Base-by-base conservation (phyloP, 78 protist species). In the Blattamonas nauphoetae region DNA sequence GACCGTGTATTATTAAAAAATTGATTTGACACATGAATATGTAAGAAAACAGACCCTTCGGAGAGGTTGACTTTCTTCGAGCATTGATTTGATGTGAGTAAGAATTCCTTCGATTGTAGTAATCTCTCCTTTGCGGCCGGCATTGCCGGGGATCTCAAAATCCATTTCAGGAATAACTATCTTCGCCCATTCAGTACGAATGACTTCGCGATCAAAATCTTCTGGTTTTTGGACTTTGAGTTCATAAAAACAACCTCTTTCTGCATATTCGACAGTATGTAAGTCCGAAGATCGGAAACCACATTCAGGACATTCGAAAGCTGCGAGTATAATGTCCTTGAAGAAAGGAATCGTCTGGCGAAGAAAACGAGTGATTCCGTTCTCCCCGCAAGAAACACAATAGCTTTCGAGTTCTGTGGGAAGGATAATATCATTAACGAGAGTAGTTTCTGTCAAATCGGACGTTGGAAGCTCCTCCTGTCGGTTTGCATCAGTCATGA, bases 261-360 rank as follows among this genome's bases (percentile, higher is more conserved):
- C 85, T 5, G 86, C 32, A 21, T 33, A 84, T 5, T 33, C 89
- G 35, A 91, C 95, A 4, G 78, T 33, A 84, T 93, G 94, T 11
- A 96, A 71, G 63, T 93, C 94, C 38, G 63, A 81, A 64, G 21
- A 44, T 33, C 88, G 86, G 55, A 84, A 93, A 34, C 89, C 91
- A 84, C 98, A 96, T 85, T 96, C 95, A 32, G 92, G 94, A 71
- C 98, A 96, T 2, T 88, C 43, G 86, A 96, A 96, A 4, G 95
- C 84, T 90, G 89, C 88, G 1, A 96, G n/a, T 36, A 96, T 88
- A 46, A 96, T 89, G 55, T 96, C 98, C 29, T 84, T 44, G 92
- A 96, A 96, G 88, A 87, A 87, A 45, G 98, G 98, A 0, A 96
- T 91, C 34, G 81, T 43, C 1, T 93, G 91, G 34, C 93, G 45